Conservation (phyloP, 371 early-diverging fungal genomes). For the Mucor saturninus region DNA sequence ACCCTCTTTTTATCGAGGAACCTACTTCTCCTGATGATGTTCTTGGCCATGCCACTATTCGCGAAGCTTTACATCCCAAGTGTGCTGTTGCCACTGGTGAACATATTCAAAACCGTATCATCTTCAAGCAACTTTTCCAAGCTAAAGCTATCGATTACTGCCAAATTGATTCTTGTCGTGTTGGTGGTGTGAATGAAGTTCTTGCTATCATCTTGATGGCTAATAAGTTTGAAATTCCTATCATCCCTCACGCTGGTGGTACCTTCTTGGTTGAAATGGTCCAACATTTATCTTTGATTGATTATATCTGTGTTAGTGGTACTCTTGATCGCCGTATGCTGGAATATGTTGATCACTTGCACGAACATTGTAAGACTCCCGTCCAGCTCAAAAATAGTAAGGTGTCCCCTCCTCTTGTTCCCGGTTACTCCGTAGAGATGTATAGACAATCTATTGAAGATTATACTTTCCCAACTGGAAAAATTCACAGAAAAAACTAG, state of each 20-base stretch:
- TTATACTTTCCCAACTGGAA: slow-evolving; percentile 53
- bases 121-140: slow-evolving; percentile 60
- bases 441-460: slow-evolving; percentile 54
- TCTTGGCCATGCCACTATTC: slow-evolving; percentile 56
- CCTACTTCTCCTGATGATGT: slow-evolving; percentile 62
- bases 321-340: slow-evolving; percentile 49
- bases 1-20: slow-evolving; percentile 60
- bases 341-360: slow-evolving; percentile 57
- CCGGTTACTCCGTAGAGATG: slow-evolving; percentile 58
- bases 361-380: slow-evolving; percentile 55
- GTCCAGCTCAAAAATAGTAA: slow-evolving; percentile 49
- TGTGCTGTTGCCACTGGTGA: slow-evolving; percentile 58
- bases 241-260: slow-evolving; percentile 57
- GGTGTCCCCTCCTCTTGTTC: slow-evolving; percentile 44
- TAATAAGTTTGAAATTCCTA: slow-evolving; percentile 54
- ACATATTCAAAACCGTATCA: slow-evolving; percentile 57
- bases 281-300: slow-evolving; percentile 56
- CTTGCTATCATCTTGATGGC: slow-evolving; percentile 59
- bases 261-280: slow-evolving; percentile 57
- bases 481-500: slow-evolving; percentile 28
- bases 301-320: slow-evolving; percentile 55
- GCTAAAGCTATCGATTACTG: slow-evolving; percentile 58
- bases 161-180: slow-evolving; percentile 59
- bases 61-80: slow-evolving; percentile 53
- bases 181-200: slow-evolving; percentile 55